A percentile compares a stretch with the other conserved stretches of the same genome.
Evolutionary conservation across 2,329 filamentous ascomycete genomes (phyloP).

Genomic region (Hymenoscyphus repandus): DNA sequence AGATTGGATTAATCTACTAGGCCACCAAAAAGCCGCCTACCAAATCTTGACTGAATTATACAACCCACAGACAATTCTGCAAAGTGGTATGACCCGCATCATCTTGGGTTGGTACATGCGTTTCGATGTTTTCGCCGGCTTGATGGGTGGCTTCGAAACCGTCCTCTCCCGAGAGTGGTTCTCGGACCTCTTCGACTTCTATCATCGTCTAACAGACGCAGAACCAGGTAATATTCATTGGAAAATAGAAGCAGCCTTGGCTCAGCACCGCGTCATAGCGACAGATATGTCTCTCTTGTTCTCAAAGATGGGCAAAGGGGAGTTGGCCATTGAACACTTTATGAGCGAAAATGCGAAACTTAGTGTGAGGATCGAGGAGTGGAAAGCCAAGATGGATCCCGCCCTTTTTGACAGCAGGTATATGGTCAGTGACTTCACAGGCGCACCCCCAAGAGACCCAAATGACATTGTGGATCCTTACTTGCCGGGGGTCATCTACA

Average conservation of each 20-base stretch:
- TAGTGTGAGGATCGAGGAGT: slow-evolving; percentile 40
- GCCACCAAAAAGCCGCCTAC: slow-evolving; percentile 85
- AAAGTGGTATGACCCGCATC: slow-evolving; percentile 64
- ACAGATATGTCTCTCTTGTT: slow-evolving; percentile 78
- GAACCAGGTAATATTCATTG: slow-evolving; percentile 60
- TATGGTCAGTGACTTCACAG: slow-evolving; percentile 59
- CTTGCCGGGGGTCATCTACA: slow-evolving; percentile 62
- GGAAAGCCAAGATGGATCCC: slow-evolving; percentile 55
- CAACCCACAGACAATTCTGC: slow-evolving; percentile 67
- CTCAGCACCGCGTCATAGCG: slow-evolving; percentile 65
- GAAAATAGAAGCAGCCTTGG: slow-evolving; percentile 62
- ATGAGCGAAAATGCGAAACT: slow-evolving; percentile 53
- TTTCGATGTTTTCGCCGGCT: slow-evolving; percentile 78
- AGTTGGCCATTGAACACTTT: slow-evolving; percentile 63
- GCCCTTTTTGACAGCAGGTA: slow-evolving; percentile 55
- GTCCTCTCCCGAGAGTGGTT: slow-evolving; percentile 78
- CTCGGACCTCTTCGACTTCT: slow-evolving; percentile 43
- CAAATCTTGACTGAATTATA: slow-evolving; percentile 75
- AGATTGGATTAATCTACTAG: slow-evolving; percentile 90
- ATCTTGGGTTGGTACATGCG: slow-evolving; percentile 85
- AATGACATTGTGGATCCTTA: slow-evolving; percentile 73
- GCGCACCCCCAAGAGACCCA: slow-evolving; percentile 45
- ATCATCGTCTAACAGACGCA: slow-evolving; percentile 49
- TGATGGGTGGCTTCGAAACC: slow-evolving; percentile 75
- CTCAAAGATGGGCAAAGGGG: slow-evolving; percentile 58